phyloP scores from a whole-genome alignment of 202 grass and related monocot species.

The Schoenoplectus tabernaemontani region DNA sequence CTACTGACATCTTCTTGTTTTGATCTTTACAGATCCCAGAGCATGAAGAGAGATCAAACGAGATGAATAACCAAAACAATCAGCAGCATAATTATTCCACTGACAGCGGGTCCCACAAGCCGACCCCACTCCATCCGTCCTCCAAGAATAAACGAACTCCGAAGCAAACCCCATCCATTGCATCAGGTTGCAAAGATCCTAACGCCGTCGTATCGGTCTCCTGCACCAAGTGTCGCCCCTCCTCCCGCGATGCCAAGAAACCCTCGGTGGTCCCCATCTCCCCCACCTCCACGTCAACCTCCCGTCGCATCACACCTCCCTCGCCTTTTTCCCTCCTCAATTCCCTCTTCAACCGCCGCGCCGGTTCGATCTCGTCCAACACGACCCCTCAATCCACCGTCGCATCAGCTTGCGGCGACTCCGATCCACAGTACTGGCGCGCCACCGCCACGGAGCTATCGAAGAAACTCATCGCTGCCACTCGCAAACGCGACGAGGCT shows the following conservation, averaged over 20 bases:
- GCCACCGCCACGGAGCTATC: constrained; percentile 63
- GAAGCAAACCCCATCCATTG: not conserved
- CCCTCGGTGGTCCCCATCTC: constrained; percentile 29
- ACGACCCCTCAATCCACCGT: constrained; percentile 33
- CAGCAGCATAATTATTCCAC: not conserved
- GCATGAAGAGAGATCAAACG: constrained; percentile 19
- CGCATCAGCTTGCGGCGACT: constrained; percentile 11
- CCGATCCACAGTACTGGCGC: constrained; percentile 57
- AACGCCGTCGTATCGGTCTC: constrained; percentile 50
- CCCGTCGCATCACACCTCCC: constrained; percentile 33
- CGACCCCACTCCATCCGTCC: constrained; percentile 62
- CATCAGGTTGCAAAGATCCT: not conserved
- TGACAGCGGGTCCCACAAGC: constrained; percentile 21
- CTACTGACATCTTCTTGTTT: not conserved
- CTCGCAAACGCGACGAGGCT: constrained; percentile 74
- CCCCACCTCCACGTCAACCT: constrained; percentile 4
- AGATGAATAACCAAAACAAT: not conserved
- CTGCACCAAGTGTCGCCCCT: constrained; percentile 64
- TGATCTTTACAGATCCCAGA: constrained; percentile 17
- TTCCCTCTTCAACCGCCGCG: constrained; percentile 68
- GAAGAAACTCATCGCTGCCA: constrained; percentile 54
- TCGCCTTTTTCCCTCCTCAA: constrained; percentile 53
- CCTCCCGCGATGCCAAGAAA: constrained; percentile 39
- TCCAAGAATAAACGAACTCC: constrained; percentile 8
- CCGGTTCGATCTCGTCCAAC: constrained; percentile 45